phyloP scores from a whole-genome alignment of 257 asterid species.

The Jasminum sambac region DNA sequence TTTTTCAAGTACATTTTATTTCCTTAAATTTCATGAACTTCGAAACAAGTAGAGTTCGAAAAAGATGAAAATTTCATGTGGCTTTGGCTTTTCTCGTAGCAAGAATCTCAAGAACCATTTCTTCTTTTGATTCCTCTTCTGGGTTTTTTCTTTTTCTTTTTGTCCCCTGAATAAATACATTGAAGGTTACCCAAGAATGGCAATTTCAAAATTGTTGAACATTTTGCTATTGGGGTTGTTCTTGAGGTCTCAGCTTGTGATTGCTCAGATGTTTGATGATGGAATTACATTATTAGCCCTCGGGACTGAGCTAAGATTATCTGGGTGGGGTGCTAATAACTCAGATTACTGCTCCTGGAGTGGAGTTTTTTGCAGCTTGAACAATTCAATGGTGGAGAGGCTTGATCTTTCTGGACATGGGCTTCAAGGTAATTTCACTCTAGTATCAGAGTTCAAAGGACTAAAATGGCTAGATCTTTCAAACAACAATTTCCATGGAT shows the following conservation, averaged over 20 bases:
- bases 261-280: constrained; percentile 42
- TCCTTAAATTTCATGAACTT: constrained; percentile 24
- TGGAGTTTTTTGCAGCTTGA: constrained; percentile 74
- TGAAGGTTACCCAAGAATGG: constrained; percentile 44
- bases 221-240: constrained; percentile 51
- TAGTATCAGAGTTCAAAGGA: constrained; percentile 70
- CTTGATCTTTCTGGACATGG: constrained; percentile 70
- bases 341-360: constrained; percentile 74
- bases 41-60: constrained; percentile 25
- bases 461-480: constrained; percentile 89
- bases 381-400: constrained; percentile 59
- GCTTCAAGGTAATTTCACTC: constrained; percentile 80
- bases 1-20: constrained; percentile 3
- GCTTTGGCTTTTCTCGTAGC: constrained; percentile 8
- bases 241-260: constrained; percentile 44
- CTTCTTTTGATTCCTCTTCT: constrained; percentile 12
- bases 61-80: constrained; percentile 29
- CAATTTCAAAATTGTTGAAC: constrained; percentile 35
- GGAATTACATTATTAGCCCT: constrained; percentile 51
- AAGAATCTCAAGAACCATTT: constrained; percentile 2
- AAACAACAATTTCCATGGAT: constrained; percentile 66
- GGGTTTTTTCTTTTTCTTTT: not conserved
- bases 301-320: constrained; percentile 53
- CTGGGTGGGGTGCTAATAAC: constrained; percentile 62
- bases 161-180: not conserved